A percentile compares a stretch with the other conserved stretches of the same genome.
Evolutionary conservation across 108 stramenopile genomes (phyloP).

Genomic region (Cyclotella cryptica): DNA sequence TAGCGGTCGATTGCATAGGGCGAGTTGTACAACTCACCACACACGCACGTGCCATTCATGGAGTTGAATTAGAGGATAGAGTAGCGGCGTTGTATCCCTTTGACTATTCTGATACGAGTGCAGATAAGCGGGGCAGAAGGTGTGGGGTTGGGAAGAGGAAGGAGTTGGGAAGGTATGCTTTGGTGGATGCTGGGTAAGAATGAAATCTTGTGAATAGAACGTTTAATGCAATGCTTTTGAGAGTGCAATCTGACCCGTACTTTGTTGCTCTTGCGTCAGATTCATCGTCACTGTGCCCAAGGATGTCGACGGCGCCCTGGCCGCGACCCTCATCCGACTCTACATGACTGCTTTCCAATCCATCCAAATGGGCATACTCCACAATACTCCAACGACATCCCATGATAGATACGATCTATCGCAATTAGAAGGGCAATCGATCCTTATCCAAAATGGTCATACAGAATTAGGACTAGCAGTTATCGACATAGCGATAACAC

Average conservation of each 20-base stretch:
- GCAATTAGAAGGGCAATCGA: slow-evolving; percentile 36
- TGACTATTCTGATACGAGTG: slow-evolving; percentile 22
- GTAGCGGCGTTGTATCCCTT: slow-evolving; percentile 55
- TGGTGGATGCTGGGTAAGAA: slow-evolving; percentile 49
- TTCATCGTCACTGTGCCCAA: slow-evolving; percentile 44
- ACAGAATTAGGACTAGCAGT: slow-evolving; percentile 50
- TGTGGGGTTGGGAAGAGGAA: slow-evolving; percentile 3
- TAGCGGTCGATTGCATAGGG: slow-evolving; percentile 42
- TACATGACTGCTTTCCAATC: slow-evolving; percentile 53
- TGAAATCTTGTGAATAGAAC: not conserved
- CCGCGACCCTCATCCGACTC: slow-evolving; percentile 40
- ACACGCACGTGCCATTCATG: slow-evolving; percentile 48
- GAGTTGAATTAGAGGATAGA: slow-evolving; percentile 44
- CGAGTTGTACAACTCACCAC: slow-evolving; percentile 44
- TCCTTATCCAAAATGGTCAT: slow-evolving; percentile 47
- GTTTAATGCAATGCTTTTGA: too few relatives aligned
- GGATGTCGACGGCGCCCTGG: slow-evolving; percentile 42
- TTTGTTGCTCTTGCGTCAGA: not conserved
- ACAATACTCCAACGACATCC: not conserved
- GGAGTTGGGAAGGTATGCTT: slow-evolving; percentile 28
- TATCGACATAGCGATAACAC: slow-evolving; percentile 36
- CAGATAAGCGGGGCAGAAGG: not conserved
- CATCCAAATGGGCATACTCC: slow-evolving; percentile 29
- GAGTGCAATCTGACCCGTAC: too few relatives aligned
- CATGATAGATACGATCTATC: slow-evolving; percentile 42